A percentile compares a stretch with the other conserved stretches of the same genome.
These are phyloP conservation scores for Fraxinus albicans DNA, from an alignment of 305 asterid genomes.

Conservation along the genomic window DNA sequence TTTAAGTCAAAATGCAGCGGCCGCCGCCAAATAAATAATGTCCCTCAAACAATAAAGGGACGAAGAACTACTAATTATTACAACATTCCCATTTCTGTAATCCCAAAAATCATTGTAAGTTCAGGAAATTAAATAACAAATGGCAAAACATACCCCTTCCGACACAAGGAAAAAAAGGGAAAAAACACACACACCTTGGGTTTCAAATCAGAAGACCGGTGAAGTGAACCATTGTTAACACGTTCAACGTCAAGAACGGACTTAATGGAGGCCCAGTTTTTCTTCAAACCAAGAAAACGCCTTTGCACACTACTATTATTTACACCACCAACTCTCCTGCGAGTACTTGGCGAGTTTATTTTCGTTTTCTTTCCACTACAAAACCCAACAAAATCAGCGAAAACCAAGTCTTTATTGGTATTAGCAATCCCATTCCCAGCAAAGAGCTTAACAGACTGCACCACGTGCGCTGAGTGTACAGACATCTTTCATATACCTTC, in stretches of 20 bases:
- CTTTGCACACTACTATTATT: conserved; percentile 27
- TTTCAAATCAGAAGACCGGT: conserved; percentile 35
- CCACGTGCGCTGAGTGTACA: conserved; percentile 51
- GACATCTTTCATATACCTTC: conserved; percentile 42
- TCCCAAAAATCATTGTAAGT: not conserved
- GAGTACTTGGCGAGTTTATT: conserved; percentile 22
- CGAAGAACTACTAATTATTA: not conserved
- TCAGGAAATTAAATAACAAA: conserved; percentile 7
- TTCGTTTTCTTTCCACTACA: conserved; percentile 36
- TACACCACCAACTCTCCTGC: conserved; percentile 34
- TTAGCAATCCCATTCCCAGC: conserved; percentile 31
- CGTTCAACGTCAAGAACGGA: conserved; percentile 56
- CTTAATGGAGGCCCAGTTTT: conserved; percentile 43
- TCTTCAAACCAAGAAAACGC: conserved; percentile 29
- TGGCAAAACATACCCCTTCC: not conserved
- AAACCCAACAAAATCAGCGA: conserved; percentile 52
- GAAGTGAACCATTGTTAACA: conserved; percentile 23
- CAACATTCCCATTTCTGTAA: conserved; percentile 16
- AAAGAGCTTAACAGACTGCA: conserved; percentile 54
- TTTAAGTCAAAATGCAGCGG: not conserved
- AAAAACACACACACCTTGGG: conserved; percentile 37
- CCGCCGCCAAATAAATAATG: not conserved
- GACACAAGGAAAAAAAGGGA: not conserved
- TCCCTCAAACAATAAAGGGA: not conserved
- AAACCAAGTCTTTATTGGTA: conserved; percentile 34